phyloP scores from a whole-genome alignment of 768 basidiomycete genomes.

The Podaxis sp. region DNA sequence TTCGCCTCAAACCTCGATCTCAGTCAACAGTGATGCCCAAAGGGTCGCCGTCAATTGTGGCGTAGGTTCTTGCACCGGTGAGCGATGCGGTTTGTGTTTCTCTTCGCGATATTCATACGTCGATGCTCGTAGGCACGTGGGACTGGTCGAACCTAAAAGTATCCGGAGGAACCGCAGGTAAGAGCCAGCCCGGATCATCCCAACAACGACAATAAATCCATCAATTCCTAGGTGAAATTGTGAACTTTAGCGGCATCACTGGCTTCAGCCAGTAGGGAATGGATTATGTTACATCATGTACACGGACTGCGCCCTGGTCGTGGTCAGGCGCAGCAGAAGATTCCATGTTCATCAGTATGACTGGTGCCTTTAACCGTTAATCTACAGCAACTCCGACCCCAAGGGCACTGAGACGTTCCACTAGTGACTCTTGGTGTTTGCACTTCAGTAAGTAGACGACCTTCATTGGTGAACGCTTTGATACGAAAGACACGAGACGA shows the following conservation, averaged over 20 bases:
- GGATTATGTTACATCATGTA: background rate
- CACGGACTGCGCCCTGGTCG: background rate
- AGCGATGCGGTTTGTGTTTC: conserved; percentile 7
- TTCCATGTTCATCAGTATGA: background rate
- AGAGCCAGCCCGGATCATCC: background rate
- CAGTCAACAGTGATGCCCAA: conserved; percentile 37
- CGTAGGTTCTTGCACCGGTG: conserved; percentile 43
- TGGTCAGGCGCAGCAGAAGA: background rate
- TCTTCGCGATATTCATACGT: background rate
- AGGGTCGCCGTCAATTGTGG: conserved; percentile 57
- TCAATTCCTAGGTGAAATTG: conserved; percentile 11
- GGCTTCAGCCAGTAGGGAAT: conserved; percentile 10
- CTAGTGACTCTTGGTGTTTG: background rate
- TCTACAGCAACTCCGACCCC: background rate
- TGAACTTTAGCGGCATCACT: conserved; percentile 7
- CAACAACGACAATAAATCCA: background rate
- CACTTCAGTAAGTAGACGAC: background rate
- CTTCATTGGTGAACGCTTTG: background rate
- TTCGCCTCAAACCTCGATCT: conserved; percentile 33
- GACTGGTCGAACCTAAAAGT: conserved; percentile 21
- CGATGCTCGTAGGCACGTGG: conserved; percentile 18
- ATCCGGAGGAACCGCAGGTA: conserved; percentile 20
- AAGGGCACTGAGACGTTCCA: background rate
- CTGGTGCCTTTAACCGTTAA: background rate
- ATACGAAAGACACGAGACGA: background rate